Conservation (phyloP, 169 alveolate species). For the Cryptosporidium sp. region DNA sequence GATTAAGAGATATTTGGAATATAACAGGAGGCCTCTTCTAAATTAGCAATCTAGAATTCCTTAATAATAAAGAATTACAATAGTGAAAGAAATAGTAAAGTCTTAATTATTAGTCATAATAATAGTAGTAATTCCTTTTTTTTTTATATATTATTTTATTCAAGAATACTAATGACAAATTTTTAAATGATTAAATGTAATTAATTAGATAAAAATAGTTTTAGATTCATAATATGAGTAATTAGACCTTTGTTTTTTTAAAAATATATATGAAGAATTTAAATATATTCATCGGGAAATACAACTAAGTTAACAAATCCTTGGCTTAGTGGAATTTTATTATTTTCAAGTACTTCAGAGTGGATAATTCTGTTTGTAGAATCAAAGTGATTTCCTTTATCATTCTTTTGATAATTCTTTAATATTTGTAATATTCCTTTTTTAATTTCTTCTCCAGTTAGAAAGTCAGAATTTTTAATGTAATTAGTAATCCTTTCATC, state of each 20-base stretch:
- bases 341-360: constrained; percentile 20
- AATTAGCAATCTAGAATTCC: neutral
- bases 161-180: neutral
- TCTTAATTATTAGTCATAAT: neutral
- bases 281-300: constrained; percentile 27
- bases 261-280: neutral
- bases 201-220: neutral
- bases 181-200: neutral
- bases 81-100: neutral
- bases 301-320: constrained; percentile 34
- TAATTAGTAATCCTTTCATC: constrained; percentile 39
- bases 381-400: neutral
- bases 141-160: neutral
- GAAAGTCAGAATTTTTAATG: constrained; percentile 6
- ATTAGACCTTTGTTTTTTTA: no score
- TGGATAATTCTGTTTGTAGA: constrained; percentile 11
- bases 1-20: constrained; percentile 69
- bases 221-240: no score
- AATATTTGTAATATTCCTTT: constrained; percentile 17
- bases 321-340: neutral
- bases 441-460: constrained; percentile 40
- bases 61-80: neutral
- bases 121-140: constrained; percentile 4
- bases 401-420: constrained; percentile 8
- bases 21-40: constrained; percentile 59